Conservation (phyloP, 164 flowering plant genomes). For the Stephania yunnanensis region DNA sequence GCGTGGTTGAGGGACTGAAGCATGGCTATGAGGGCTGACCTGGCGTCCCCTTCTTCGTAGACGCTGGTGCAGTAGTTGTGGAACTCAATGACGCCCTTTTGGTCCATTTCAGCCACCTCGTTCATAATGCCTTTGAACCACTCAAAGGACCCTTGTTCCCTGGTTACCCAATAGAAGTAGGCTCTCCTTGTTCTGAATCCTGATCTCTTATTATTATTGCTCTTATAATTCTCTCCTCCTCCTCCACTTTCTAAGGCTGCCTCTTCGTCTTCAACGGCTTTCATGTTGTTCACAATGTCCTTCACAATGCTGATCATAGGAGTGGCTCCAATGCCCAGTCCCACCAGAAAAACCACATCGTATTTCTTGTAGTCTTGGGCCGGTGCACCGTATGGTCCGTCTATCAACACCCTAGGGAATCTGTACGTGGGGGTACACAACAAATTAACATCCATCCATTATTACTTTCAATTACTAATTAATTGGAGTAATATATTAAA, state of each 20-base stretch:
- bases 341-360: constrained; percentile 78
- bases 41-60: constrained; percentile 58
- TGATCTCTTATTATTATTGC: background rate
- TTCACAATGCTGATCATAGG: constrained; percentile 89
- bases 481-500: too few species aligned
- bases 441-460: too few species aligned
- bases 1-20: constrained; percentile 51
- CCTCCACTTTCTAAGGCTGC: constrained; percentile 15
- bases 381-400: constrained; percentile 94
- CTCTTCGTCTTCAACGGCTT: constrained; percentile 38
- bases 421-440: constrained; percentile 21
- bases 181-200: constrained; percentile 40
- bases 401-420: constrained; percentile 72
- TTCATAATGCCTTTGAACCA: constrained; percentile 67
- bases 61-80: constrained; percentile 65
- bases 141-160: constrained; percentile 59
- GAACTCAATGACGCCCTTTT: constrained; percentile 41
- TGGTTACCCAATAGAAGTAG: constrained; percentile 67
- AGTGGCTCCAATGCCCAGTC: constrained; percentile 88
- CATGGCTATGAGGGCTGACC: constrained; percentile 62
- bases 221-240: background rate
- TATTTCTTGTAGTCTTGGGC: constrained; percentile 93
- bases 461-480: too few species aligned
- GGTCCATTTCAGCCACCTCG: constrained; percentile 48
- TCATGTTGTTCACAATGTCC: constrained; percentile 77